phyloP scores from a whole-genome alignment of 2,329 filamentous ascomycete species.

The Aureobasidium lini region DNA sequence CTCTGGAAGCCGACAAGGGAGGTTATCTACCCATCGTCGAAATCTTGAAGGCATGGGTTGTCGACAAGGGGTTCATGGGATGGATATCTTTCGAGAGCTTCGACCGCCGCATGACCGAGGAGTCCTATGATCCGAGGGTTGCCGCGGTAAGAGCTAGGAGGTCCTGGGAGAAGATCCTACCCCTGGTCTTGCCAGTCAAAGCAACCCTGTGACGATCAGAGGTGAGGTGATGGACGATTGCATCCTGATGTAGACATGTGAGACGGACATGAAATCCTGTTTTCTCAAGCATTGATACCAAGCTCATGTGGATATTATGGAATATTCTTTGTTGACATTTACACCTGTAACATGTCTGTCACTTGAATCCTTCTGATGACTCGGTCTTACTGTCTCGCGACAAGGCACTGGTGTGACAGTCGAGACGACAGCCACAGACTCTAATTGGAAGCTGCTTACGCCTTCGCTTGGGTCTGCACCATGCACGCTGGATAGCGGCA shows the following conservation, averaged over 20 bases:
- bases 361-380: not conserved
- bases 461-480: not conserved
- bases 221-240: not conserved
- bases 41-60: not conserved
- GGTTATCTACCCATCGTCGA: not conserved
- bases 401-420: not conserved
- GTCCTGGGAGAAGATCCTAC: not conserved
- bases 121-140: not conserved
- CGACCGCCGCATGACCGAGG: not conserved
- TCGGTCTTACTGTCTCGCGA: not conserved
- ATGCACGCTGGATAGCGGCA: not conserved
- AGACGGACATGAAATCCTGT: not conserved
- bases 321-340: not conserved
- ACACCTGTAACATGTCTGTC: conserved; percentile 3
- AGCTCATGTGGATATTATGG: not conserved
- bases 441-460: not conserved
- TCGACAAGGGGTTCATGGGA: not conserved
- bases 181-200: not conserved
- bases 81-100: not conserved
- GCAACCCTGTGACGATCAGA: not conserved
- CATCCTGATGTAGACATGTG: not conserved
- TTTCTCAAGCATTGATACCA: too few relatives aligned
- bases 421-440: not conserved
- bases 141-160: not conserved
- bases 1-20: not conserved